Percentiles rank a stretch among this genome's conserved stretches.
Conservation (phyloP, 2,329 filamentous ascomycete genomes). For the Zasmidium citrigriseum region DNA sequence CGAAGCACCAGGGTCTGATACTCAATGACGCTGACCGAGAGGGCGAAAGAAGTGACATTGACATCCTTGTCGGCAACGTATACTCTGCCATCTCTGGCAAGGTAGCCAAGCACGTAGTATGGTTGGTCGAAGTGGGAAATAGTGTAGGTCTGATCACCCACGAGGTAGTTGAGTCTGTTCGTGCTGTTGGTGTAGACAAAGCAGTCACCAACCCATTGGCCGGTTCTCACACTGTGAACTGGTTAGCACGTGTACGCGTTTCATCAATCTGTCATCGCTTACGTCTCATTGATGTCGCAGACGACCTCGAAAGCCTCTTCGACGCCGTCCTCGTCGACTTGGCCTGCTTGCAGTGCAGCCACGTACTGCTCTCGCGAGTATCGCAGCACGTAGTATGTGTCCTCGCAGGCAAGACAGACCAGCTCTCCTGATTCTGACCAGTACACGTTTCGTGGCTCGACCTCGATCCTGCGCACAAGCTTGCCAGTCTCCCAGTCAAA, state of each 20-base stretch:
- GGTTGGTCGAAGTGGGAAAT: conserved; percentile 95
- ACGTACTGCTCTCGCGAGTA: conserved; percentile 89
- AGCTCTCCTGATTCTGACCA: conserved; percentile 98
- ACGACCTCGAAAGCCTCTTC: conserved; percentile 96
- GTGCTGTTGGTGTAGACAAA: conserved; percentile 98
- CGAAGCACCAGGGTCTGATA: conserved; percentile 96
- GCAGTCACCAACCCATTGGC: conserved; percentile 97
- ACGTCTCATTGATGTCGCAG: conserved; percentile 81
- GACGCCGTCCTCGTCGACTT: conserved; percentile 87
- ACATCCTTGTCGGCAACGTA: conserved; percentile 97
- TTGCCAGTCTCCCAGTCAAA: conserved; percentile 94
- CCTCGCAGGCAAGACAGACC: conserved; percentile 88
- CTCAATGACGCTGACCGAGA: conserved; percentile 90
- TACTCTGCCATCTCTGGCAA: conserved; percentile 90
- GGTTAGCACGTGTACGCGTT: conserved; percentile 5
- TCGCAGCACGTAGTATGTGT: conserved; percentile 90
- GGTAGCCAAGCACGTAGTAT: conserved; percentile 93
- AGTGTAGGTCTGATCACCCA: conserved; percentile 96
- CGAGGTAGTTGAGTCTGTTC: conserved; percentile 95
- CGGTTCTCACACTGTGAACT: conserved; percentile 72
- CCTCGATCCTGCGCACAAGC: conserved; percentile 88
- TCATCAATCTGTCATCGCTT: conserved; percentile 53
- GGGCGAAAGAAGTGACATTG: conserved; percentile 81
- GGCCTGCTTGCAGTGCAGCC: conserved; percentile 76
- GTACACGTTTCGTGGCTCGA: conserved; percentile 73